phyloP scores from a whole-genome alignment of 1,284 basidiomycete species.

The Irpex sp. region DNA sequence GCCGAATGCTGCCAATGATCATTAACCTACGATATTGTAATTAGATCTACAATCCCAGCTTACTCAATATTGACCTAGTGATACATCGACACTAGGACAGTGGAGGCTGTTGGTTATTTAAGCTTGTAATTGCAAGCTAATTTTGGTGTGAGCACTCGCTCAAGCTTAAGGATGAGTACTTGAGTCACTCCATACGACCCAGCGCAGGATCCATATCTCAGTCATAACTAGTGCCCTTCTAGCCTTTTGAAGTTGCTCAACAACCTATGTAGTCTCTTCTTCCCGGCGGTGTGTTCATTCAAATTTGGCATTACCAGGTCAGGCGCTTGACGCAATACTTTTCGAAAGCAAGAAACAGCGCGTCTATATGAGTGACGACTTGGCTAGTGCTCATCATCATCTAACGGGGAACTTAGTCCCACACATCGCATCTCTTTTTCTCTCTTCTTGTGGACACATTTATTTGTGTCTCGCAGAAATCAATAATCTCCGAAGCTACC shows the following conservation, averaged over 20 bases:
- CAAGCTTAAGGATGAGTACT: too few relatives aligned
- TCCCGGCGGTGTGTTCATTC: too few relatives aligned
- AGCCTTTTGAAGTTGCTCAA: too few relatives aligned
- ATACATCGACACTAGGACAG: too few relatives aligned
- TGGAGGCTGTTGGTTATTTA: too few relatives aligned
- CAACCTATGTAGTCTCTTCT: too few relatives aligned
- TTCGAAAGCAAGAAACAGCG: not conserved
- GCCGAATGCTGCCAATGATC: slow-evolving; percentile 26
- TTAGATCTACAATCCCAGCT: not conserved
- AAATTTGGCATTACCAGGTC: not conserved
- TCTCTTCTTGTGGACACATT: not conserved
- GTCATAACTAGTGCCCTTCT: too few relatives aligned
- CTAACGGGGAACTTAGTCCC: not conserved
- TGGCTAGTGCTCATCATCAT: not conserved
- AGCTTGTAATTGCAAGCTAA: too few relatives aligned
- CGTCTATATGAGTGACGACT: not conserved
- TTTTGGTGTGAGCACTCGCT: too few relatives aligned
- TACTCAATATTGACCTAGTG: too few relatives aligned
- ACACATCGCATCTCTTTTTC: not conserved
- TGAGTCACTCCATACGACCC: too few relatives aligned
- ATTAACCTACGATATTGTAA: slow-evolving; percentile 11
- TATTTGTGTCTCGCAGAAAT: not conserved
- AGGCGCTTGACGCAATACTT: not conserved
- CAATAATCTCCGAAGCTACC: not conserved
- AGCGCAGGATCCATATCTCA: too few relatives aligned